Percentiles rank a stretch among this genome's conserved stretches.
These are phyloP conservation scores for Avena eriantha DNA, from an alignment of 176 grass and related monocot species.

Conservation along the genomic window DNA sequence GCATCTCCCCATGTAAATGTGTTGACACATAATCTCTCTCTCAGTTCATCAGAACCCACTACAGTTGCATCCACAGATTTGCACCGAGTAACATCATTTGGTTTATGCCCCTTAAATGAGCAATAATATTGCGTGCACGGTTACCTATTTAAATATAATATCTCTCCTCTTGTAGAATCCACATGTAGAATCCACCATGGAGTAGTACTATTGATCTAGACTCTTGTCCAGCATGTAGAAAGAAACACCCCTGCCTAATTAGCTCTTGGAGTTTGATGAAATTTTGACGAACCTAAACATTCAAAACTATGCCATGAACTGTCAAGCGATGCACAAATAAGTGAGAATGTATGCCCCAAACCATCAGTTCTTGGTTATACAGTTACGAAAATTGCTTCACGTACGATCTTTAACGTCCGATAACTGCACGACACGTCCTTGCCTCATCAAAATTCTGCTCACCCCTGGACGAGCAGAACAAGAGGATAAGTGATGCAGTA, in stretches of 20 bases:
- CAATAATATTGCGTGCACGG: background rate
- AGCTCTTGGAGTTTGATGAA: slow-evolving; percentile 5
- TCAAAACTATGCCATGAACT: background rate
- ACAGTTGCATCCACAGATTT: background rate
- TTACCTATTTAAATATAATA: background rate
- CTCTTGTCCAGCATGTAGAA: background rate
- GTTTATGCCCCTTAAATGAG: background rate
- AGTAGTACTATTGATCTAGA: background rate
- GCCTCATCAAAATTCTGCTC: no score
- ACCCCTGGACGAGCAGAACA: no score
- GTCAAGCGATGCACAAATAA: slow-evolving; percentile 4
- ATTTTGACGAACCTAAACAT: background rate
- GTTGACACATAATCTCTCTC: background rate
- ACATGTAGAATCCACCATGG: background rate
- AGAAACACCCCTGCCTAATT: background rate
- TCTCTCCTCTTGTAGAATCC: background rate
- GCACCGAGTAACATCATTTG: slow-evolving; percentile 1
- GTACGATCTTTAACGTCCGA: no score
- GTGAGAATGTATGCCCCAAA: background rate
- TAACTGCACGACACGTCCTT: no score
- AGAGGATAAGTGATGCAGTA: no score
- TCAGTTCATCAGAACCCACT: background rate
- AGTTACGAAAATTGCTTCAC: background rate
- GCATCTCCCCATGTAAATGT: background rate
- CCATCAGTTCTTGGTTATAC: background rate